These are phyloP conservation scores for Aurinia saxatilis DNA, from an alignment of 345 rosid genomes.

Conservation along the genomic window DNA sequence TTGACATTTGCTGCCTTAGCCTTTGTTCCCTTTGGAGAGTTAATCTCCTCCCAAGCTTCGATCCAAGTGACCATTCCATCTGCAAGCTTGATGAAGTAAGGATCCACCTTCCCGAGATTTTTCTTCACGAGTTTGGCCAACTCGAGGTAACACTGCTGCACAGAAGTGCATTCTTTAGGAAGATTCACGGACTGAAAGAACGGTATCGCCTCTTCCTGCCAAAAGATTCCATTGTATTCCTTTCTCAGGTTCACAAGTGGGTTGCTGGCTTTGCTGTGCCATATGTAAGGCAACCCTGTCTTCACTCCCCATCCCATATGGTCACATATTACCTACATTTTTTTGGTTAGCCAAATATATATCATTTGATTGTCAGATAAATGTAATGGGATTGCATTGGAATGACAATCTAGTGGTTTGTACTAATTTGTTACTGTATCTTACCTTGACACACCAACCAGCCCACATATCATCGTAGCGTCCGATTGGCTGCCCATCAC, in stretches of 20 bases:
- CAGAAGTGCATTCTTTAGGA: slow-evolving; percentile 62
- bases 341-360: neutral
- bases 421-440: neutral
- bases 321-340: slow-evolving; percentile 64
- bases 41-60: slow-evolving; percentile 81
- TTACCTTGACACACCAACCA: slow-evolving; percentile 28
- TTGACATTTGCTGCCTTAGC: neutral
- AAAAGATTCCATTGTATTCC: slow-evolving; percentile 77
- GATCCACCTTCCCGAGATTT: slow-evolving; percentile 62
- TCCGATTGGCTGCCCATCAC: slow-evolving; percentile 29
- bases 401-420: neutral
- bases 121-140: slow-evolving; percentile 64
- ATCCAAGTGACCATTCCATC: slow-evolving; percentile 85
- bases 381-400: neutral
- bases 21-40: slow-evolving; percentile 27
- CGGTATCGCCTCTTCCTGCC: slow-evolving; percentile 86
- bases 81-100: slow-evolving; percentile 63
- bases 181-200: slow-evolving; percentile 61
- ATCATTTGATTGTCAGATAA: neutral
- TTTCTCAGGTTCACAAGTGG: slow-evolving; percentile 77
- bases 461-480: slow-evolving; percentile 31
- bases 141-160: slow-evolving; percentile 72
- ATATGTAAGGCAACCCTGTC: slow-evolving; percentile 81
- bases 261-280: slow-evolving; percentile 92
- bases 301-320: slow-evolving; percentile 79